A percentile compares a stretch with the other conserved stretches of the same genome.
Evolutionary conservation across 2,329 filamentous ascomycete species (phyloP).

Genomic region (Diaporthe vexans): DNA sequence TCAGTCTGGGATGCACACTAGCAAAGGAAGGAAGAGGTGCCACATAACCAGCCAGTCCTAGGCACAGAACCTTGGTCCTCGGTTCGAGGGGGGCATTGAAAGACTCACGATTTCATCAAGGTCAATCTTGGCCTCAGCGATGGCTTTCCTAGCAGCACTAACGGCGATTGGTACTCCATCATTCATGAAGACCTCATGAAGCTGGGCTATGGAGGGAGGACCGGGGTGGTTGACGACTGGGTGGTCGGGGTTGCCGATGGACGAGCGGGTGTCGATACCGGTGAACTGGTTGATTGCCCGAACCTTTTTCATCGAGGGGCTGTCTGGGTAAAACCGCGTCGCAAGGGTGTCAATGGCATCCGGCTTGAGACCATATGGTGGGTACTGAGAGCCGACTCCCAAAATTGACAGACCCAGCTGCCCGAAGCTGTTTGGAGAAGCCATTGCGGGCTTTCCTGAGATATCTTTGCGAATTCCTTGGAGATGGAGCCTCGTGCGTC

Average conservation of each 20-base stretch:
- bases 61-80: neutral
- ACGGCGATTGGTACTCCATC: slow-evolving; percentile 72
- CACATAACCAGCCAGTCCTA: too few relatives aligned
- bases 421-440: slow-evolving; percentile 57
- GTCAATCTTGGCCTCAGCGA: slow-evolving; percentile 67
- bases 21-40: neutral
- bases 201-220: slow-evolving; percentile 67
- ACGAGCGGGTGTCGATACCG: slow-evolving; percentile 72
- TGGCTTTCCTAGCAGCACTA: slow-evolving; percentile 66
- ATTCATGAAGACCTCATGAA: slow-evolving; percentile 68
- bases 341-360: slow-evolving; percentile 66
- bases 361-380: slow-evolving; percentile 66
- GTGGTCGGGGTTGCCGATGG: slow-evolving; percentile 72
- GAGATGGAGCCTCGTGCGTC: neutral
- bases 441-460: slow-evolving; percentile 51
- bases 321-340: slow-evolving; percentile 64
- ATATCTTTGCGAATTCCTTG: neutral
- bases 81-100: neutral
- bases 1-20: slow-evolving; percentile 1
- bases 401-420: slow-evolving; percentile 72
- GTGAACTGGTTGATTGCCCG: slow-evolving; percentile 75
- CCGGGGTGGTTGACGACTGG: slow-evolving; percentile 70
- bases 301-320: slow-evolving; percentile 73
- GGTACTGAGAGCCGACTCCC: slow-evolving; percentile 72
- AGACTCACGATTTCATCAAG: slow-evolving; percentile 59